Percentiles rank a stretch among this genome's conserved stretches.
phyloP scores from a whole-genome alignment of 2,329 filamentous ascomycete genomes.

The Arthrobotrys iridis region DNA sequence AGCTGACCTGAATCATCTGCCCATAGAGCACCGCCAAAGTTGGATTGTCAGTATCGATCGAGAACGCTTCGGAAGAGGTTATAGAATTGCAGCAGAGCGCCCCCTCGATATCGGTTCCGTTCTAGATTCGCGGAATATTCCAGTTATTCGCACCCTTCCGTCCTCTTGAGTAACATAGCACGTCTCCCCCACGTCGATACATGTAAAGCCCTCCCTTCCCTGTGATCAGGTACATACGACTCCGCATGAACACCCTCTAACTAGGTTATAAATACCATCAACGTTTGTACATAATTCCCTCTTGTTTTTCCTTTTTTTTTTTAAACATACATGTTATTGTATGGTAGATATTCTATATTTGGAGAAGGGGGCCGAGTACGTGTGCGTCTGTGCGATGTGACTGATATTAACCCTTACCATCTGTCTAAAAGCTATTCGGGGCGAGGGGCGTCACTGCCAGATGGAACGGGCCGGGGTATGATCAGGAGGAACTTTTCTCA shows the following conservation, averaged over 20 bases:
- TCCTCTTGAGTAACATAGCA: slow-evolving; percentile 59
- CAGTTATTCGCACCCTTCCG: neutral
- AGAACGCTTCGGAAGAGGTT: slow-evolving; percentile 83
- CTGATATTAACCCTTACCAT: slow-evolving; percentile 23
- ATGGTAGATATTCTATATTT: slow-evolving; percentile 47
- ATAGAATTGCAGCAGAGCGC: slow-evolving; percentile 79
- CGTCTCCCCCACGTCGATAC: slow-evolving; percentile 53
- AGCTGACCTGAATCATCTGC: slow-evolving; percentile 36
- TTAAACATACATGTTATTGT: slow-evolving; percentile 39
- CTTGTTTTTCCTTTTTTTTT: slow-evolving; percentile 7
- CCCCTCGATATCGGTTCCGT: slow-evolving; percentile 50
- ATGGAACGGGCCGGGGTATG: slow-evolving; percentile 16
- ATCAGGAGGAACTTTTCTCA: slow-evolving; percentile 11
- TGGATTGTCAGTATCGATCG: slow-evolving; percentile 90
- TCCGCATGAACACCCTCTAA: slow-evolving; percentile 15
- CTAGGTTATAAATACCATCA: slow-evolving; percentile 37
- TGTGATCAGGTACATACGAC: slow-evolving; percentile 39
- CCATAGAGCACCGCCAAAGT: slow-evolving; percentile 90
- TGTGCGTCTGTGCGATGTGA: slow-evolving; percentile 18
- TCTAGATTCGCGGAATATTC: slow-evolving; percentile 31
- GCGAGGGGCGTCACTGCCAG: slow-evolving; percentile 1
- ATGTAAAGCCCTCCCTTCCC: slow-evolving; percentile 61
- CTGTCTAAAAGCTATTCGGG: slow-evolving; percentile 24
- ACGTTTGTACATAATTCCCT: slow-evolving; percentile 44
- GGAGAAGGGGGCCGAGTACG: neutral